These are phyloP conservation scores for Trifolium fragiferum DNA, from an alignment of 306 rosid genomes.

Conservation along the genomic window DNA sequence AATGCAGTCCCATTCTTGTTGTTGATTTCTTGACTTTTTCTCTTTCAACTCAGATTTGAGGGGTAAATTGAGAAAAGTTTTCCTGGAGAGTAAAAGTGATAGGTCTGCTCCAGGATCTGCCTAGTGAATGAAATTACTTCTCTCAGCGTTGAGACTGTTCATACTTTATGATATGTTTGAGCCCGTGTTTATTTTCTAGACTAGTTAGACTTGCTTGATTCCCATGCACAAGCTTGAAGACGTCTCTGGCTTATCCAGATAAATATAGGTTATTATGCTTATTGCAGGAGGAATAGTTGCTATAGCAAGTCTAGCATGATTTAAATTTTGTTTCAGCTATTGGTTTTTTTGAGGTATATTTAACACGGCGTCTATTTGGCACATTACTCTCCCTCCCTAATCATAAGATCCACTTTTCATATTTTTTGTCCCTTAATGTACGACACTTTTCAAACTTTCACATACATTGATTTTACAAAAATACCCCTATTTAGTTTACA, in stretches of 20 bases:
- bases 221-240: neutral
- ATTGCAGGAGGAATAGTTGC: neutral
- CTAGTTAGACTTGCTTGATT: conserved; percentile 2
- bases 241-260: conserved; percentile 18
- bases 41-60: neutral
- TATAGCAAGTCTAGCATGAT: neutral
- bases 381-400: neutral
- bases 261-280: conserved; percentile 16
- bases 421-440: neutral
- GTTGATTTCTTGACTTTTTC: neutral
- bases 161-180: conserved; percentile 11
- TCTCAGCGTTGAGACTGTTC: neutral
- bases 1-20: neutral
- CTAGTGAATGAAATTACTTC: conserved; percentile 5
- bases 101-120: neutral
- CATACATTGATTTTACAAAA: neutral
- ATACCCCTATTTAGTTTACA: neutral
- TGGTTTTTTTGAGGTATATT: conserved; percentile 17
- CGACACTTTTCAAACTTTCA: neutral
- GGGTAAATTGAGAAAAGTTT: neutral
- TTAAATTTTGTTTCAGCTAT: conserved; percentile 18
- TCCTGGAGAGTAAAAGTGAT: neutral
- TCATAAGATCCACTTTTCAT: neutral
- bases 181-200: conserved; percentile 3
- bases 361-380: conserved; percentile 12